Evolutionary conservation across 208 protist genomes (phyloP), one percentile per base, ranked within the genome.

Genomic region (Angomonas deanei): DNA sequence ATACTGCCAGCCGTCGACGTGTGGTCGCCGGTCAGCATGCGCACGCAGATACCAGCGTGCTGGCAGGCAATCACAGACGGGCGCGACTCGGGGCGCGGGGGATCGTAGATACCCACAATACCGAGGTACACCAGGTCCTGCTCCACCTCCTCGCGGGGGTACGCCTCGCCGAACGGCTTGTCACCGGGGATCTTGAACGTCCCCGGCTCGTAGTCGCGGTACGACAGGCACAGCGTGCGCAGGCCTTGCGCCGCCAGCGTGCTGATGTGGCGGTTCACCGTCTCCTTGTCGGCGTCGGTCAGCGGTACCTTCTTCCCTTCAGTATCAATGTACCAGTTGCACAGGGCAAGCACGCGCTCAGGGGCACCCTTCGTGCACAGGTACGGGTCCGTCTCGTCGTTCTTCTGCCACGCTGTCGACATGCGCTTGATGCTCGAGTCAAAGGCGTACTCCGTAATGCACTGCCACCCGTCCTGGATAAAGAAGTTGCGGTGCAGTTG

Each of bases 1-100:
- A 97, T 96, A 55, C 80, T 91, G 47, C 77, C 81, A 1, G 93
- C 91, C 13, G 93, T 96, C 8, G 64, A 75, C 6, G 77, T 81
- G 76, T 97, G 91, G 72, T 97, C 93, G 47, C 93, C 92, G 6
- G 92, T 97, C 21, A 96, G 70, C 89, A 97, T 96, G 58, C 87
- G 85, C 68, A 97, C 92, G 33, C 66, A 53, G 66, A 97, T 93
- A 53, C 89, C 87, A 52, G 92, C 92, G 58, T 91, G 71, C 64
- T 97, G 85, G 69, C 92, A 97, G 10, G 84, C 76, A 32, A 87
- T 64, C 34, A 97, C 86, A 21, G 92, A 88, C 34, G 82, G 78
- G 11, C 61, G 81, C 21, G 88, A 92, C 74, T 96, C 93, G 8
- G 80, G 78, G 32, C 93, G 80, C 2, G 89, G 91, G 24, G 93